Evolutionary conservation across 345 rosid species (phyloP).

Genomic region (Eucalyptus decipiens): DNA sequence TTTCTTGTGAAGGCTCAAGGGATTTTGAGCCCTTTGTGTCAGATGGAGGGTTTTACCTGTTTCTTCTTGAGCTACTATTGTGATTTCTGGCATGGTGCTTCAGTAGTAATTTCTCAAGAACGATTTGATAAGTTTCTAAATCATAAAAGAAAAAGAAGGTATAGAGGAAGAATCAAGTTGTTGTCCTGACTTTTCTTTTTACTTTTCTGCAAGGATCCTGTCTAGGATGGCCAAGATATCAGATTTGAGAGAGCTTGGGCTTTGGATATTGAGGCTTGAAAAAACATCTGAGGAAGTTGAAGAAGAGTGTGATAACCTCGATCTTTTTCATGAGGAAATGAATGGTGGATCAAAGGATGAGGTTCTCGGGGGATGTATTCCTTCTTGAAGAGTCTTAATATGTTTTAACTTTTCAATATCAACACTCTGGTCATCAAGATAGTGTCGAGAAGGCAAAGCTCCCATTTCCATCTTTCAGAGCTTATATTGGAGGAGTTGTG

Average conservation of each 20-base stretch:
- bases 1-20: neutral
- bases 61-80: neutral
- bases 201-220: neutral
- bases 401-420: no score
- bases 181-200: neutral
- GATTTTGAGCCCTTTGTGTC: neutral
- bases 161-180: neutral
- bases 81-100: neutral
- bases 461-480: neutral
- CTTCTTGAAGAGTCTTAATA: neutral
- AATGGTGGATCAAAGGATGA: neutral
- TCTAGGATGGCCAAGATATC: neutral
- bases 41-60: neutral
- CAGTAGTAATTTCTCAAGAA: neutral
- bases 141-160: neutral
- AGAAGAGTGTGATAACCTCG: neutral
- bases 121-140: neutral
- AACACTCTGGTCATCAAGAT: neutral
- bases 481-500: neutral
- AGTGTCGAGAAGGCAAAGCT: neutral
- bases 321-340: neutral
- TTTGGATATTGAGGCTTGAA: neutral
- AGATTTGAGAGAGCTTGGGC: neutral
- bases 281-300: neutral
- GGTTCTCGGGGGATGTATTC: rapidly evolving